Evolutionary conservation across 108 stramenopile species (phyloP), one percentile per base, ranked within the genome.

Genomic region (Nitzschia sp.): DNA sequence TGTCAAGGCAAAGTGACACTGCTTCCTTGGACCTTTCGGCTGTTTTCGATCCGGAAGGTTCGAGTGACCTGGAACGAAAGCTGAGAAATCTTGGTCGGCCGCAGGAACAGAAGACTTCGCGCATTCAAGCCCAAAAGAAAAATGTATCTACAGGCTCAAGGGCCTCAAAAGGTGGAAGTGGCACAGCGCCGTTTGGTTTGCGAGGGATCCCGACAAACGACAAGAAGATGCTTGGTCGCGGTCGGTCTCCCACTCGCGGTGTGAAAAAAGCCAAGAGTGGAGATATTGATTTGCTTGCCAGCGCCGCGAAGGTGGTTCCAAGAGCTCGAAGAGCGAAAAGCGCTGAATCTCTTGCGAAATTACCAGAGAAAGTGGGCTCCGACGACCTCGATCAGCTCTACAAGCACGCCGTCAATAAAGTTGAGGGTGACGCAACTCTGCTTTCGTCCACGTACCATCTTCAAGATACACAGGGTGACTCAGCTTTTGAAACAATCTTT

Each of bases 1-100:
- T 68, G 53, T 65, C 64, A 13, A 48, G 64, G 28, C 50, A 65
- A 16, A 68, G 66, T 47, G 66, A 68, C 19, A n/a, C n/a, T n/a
- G 44, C 36, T 17, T 68, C 66, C 2, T 36, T 68, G 36, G 31
- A 68, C 26, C 53, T 68, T 17, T 45, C 54, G 5, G 66, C 45
- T 23, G 66, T 68, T 19, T 68, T 68, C 66, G 29, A 54, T 15
- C 28, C 66, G 1, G 2, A 8, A 16, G 13, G 22, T 2, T 13
- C 66, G 9, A 68, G 54, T 23, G 54, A 68, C 22, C 36, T 54
- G 32, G 66, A 56, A 68, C 36, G 27, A 44, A 56, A 56, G 21
- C 26, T 56, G 11, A 32, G 44, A 27, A 56, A 30, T 33, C 35
- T 56, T 0, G 41, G 36, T 29, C 15, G 35, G 19, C 35, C 26